A percentile compares a stretch with the other conserved stretches of the same genome.
These are phyloP conservation scores for Multifurca ochricompacta DNA, from an alignment of 768 basidiomycete genomes.

Conservation along the genomic window DNA sequence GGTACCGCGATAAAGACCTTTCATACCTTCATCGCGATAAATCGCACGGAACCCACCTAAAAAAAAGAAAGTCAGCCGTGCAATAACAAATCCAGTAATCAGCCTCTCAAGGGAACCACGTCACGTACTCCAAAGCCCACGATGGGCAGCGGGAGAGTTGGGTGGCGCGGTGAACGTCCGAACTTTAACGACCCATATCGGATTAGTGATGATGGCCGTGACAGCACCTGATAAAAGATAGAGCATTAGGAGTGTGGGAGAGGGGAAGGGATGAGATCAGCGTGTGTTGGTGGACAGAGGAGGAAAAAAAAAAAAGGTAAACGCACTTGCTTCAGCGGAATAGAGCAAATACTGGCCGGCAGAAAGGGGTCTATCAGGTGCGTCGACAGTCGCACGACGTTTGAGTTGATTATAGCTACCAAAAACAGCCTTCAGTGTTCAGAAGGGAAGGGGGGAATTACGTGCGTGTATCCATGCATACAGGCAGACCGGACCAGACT, in stretches of 20 bases:
- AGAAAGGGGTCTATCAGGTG: slow-evolving; percentile 59
- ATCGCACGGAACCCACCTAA: slow-evolving; percentile 70
- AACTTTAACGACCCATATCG: slow-evolving; percentile 96
- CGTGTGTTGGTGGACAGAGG: neutral
- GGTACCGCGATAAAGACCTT: slow-evolving; percentile 84
- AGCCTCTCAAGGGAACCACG: too few relatives aligned
- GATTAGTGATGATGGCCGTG: slow-evolving; percentile 93
- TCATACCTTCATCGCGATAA: slow-evolving; percentile 61
- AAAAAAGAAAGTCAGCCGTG: neutral
- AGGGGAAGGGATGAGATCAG: slow-evolving; percentile 19
- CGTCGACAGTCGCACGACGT: slow-evolving; percentile 61
- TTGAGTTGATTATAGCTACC: slow-evolving; percentile 90
- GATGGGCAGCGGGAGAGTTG: slow-evolving; percentile 65
- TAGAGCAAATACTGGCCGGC: slow-evolving; percentile 78
- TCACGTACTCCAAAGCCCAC: slow-evolving; percentile 66
- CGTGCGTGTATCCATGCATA: too few relatives aligned
- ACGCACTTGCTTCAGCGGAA: slow-evolving; percentile 93
- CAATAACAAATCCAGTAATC: too few relatives aligned
- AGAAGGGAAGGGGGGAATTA: too few relatives aligned
- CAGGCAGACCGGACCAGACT: too few relatives aligned
- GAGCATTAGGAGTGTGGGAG: slow-evolving; percentile 19
- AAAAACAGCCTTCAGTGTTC: neutral
- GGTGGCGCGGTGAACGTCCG: slow-evolving; percentile 85
- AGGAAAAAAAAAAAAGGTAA: slow-evolving; percentile 1
- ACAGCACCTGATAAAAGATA: slow-evolving; percentile 58